Percentiles rank a stretch among this genome's conserved stretches.
Evolutionary conservation across 1,284 basidiomycete genomes (phyloP).

Genomic region (Cryptococcus sp.): DNA sequence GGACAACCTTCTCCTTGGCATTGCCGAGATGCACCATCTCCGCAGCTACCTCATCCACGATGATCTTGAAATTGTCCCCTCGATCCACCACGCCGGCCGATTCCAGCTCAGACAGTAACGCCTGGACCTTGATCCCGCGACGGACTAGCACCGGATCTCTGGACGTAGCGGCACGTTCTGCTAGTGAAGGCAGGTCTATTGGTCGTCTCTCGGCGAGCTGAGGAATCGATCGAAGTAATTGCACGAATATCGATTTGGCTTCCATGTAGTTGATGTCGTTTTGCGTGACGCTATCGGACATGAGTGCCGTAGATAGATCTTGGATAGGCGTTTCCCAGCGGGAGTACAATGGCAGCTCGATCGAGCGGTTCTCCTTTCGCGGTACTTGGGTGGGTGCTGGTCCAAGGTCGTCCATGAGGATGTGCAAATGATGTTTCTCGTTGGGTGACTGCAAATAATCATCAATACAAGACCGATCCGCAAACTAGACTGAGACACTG

Average conservation of each 20-base stretch:
- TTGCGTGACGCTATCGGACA: constrained; percentile 88
- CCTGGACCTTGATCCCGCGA: constrained; percentile 98
- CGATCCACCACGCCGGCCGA: constrained; percentile 83
- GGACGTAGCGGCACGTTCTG: constrained; percentile 92
- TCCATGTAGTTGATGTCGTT: constrained; percentile 99
- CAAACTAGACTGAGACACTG: constrained; percentile 44
- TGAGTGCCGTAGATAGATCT: constrained; percentile 92
- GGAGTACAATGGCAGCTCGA: constrained; percentile 90
- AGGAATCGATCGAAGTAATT: constrained; percentile 92
- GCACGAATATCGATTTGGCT: constrained; percentile 98
- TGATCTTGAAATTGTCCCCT: constrained; percentile 81
- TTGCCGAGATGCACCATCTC: constrained; percentile 96
- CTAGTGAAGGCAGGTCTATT: constrained; percentile 83
- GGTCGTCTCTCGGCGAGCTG: constrained; percentile 79
- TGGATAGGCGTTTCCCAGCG: constrained; percentile 99
- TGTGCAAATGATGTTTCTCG: constrained; percentile 94
- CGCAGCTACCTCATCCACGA: constrained; percentile 94
- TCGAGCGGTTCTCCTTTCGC: constrained; percentile 92
- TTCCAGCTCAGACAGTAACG: constrained; percentile 95
- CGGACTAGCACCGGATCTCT: constrained; percentile 94
- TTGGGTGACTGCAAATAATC: constrained; percentile 73
- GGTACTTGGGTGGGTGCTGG: constrained; percentile 89
- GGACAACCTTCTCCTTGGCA: constrained; percentile 88
- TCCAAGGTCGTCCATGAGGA: constrained; percentile 93
- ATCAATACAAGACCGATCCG: neutral